Conservation (phyloP, 805 yeast genomes). For the Candida oleophila region DNA sequence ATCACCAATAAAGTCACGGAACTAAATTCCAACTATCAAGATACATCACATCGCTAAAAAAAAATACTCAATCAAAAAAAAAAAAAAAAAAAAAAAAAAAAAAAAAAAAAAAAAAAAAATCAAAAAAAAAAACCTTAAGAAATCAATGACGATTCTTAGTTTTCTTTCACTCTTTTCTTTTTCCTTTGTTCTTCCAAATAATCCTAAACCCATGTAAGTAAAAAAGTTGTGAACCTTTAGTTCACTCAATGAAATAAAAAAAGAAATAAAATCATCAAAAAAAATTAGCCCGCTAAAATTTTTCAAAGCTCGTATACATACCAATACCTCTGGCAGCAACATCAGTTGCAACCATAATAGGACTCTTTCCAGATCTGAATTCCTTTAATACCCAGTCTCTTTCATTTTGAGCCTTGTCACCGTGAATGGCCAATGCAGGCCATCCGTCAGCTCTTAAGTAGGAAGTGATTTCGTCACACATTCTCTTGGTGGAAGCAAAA, state of each 20-base stretch:
- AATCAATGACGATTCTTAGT: too few relatives aligned
- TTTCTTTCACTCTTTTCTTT: not conserved
- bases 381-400: slow-evolving; percentile 98
- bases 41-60: not conserved
- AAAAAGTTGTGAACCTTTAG: slow-evolving; percentile 2
- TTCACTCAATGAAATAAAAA: slow-evolving; percentile 6
- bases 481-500: slow-evolving; percentile 96
- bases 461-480: slow-evolving; percentile 92
- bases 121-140: not conserved
- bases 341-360: slow-evolving; percentile 98
- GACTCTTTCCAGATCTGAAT: slow-evolving; percentile 88
- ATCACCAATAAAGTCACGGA: not conserved
- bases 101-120: slow-evolving; percentile 2
- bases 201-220: slow-evolving; percentile 11
- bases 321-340: slow-evolving; percentile 99
- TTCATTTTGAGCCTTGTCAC: slow-evolving; percentile 96
- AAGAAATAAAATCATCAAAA: slow-evolving; percentile 6
- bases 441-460: slow-evolving; percentile 95
- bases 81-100: slow-evolving; percentile 2
- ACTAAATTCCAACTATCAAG: not conserved
- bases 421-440: slow-evolving; percentile 98
- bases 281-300: not conserved
- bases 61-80: not conserved
- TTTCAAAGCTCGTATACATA: slow-evolving; percentile 50
- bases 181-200: not conserved